phyloP scores from a whole-genome alignment of 2,329 filamentous ascomycete genomes.

The Bipolaris zeicola region DNA sequence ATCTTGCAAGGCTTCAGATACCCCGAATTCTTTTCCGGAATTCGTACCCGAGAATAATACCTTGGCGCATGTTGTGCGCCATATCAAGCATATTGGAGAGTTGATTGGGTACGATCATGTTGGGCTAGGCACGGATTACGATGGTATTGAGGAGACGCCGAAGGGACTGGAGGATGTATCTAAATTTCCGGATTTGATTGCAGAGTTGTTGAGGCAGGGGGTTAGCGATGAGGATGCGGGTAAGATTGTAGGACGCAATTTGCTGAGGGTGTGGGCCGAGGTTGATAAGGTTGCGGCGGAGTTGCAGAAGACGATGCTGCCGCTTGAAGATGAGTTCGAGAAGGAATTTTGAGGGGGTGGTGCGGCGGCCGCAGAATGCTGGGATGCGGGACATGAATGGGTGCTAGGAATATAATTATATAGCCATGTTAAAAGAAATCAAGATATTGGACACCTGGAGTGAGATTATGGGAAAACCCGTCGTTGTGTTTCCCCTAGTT shows the following conservation, averaged over 20 bases:
- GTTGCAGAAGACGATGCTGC: constrained; percentile 61
- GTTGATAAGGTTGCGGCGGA: constrained; percentile 73
- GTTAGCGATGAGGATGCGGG: constrained; percentile 74
- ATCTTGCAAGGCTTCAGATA: constrained; percentile 68
- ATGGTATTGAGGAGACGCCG: constrained; percentile 72
- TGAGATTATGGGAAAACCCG: too few relatives aligned
- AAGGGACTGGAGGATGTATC: constrained; percentile 82
- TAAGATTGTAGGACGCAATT: constrained; percentile 79
- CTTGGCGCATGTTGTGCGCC: constrained; percentile 75
- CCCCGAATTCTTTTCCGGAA: constrained; percentile 69
- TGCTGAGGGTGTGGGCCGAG: constrained; percentile 82
- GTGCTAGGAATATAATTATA: too few relatives aligned
- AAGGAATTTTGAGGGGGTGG: constrained; percentile 3
- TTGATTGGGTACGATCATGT: constrained; percentile 87
- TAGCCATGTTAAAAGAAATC: too few relatives aligned
- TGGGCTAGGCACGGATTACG: constrained; percentile 87
- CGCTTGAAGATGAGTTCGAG: constrained; percentile 52
- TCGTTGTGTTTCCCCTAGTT: too few relatives aligned
- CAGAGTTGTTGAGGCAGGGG: constrained; percentile 73
- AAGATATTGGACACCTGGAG: too few relatives aligned
- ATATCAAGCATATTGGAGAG: constrained; percentile 81
- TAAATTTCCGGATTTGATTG: constrained; percentile 79
- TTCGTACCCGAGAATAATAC: constrained; percentile 72
- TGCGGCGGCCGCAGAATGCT: too few relatives aligned
- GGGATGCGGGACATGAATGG: too few relatives aligned